Percentiles rank a stretch among this genome's conserved stretches.
These are phyloP conservation scores for Russula virescens DNA, from an alignment of 768 basidiomycete species.

Conservation along the genomic window DNA sequence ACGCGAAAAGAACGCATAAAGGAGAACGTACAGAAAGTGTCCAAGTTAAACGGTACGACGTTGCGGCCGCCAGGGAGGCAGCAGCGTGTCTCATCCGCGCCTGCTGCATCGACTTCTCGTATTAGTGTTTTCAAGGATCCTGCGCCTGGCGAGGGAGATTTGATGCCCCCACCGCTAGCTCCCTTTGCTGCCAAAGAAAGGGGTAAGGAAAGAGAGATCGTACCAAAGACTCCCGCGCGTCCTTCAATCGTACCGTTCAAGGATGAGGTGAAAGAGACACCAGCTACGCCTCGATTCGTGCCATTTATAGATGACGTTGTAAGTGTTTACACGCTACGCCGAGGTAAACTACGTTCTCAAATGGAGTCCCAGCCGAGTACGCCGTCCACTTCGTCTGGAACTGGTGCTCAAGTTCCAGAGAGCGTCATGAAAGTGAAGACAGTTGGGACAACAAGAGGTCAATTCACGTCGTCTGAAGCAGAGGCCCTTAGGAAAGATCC, in stretches of 20 bases:
- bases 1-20: constrained; percentile 74
- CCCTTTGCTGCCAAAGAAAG: constrained; percentile 29
- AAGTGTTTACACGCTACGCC: constrained; percentile 25
- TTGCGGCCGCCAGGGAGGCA: constrained; percentile 56
- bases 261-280: constrained; percentile 30
- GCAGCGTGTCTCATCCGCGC: constrained; percentile 44
- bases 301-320: constrained; percentile 70
- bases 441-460: constrained; percentile 34
- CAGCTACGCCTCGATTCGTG: constrained; percentile 54
- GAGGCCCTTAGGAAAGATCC: constrained; percentile 77
- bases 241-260: constrained; percentile 25
- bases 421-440: constrained; percentile 65
- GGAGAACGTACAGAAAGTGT: constrained; percentile 68
- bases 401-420: constrained; percentile 36
- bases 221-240: constrained; percentile 34
- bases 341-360: constrained; percentile 23
- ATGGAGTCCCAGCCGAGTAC: constrained; percentile 27
- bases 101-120: constrained; percentile 41
- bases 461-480: constrained; percentile 52
- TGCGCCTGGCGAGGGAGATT: constrained; percentile 33
- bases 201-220: constrained; percentile 29
- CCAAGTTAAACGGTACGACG: constrained; percentile 62
- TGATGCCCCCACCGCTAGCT: constrained; percentile 32
- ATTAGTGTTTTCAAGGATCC: constrained; percentile 66
- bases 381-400: constrained; percentile 30